Base-by-base conservation (phyloP, 139 green algal species). In the Eudorina sp. region DNA sequence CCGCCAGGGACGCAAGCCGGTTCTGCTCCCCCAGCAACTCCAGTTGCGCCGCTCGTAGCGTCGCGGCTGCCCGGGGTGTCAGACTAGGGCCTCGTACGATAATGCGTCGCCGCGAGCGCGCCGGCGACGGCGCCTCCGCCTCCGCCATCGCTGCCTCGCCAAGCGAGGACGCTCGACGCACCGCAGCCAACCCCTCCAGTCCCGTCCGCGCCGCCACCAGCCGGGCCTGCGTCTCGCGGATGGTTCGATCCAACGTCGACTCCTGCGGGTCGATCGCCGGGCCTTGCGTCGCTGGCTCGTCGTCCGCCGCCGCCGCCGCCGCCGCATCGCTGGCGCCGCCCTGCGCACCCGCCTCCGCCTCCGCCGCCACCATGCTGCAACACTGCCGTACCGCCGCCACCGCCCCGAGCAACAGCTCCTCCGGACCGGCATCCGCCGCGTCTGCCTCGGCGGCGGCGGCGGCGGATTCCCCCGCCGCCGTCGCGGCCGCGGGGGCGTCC, bases 161-260 rank as follows among this genome's bases (percentile, higher is more conserved):
- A 21, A 79, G 41, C 41, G 36, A 23, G 27, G 72, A 21, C 41
- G 72, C 48, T 31, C 45, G 40, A 11, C 75, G 75, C 75, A 83
- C 18, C 75, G 8, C 4, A 11, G 29, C 4, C 43, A 76, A 27
- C 4, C 41, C 79, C 3, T 76, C 41, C 40, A 86, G n/a, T 16
- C 36, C 79, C 4, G 79, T 21, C 13, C 79, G 60, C n/a, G 79
- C 79, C 41, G 79, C 79, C 40, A 60, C 43, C 18, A 86, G 58
- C n/a, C 79, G 79, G 2, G 41, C 27, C 40, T 46, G 58, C 16
- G 79, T 60, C 6, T 27, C 40, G 6, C n/a, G 66, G 8, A 31
- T 75, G 3, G 34, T 16, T 27, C 31, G 31, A 21, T 75, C 34
- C 31, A 75, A 29, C 66, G 18, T 13, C 3, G 19, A 45, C 66